phyloP scores from a whole-genome alignment of 352 stramenopile genomes.

The Ophiocytium majus region DNA sequence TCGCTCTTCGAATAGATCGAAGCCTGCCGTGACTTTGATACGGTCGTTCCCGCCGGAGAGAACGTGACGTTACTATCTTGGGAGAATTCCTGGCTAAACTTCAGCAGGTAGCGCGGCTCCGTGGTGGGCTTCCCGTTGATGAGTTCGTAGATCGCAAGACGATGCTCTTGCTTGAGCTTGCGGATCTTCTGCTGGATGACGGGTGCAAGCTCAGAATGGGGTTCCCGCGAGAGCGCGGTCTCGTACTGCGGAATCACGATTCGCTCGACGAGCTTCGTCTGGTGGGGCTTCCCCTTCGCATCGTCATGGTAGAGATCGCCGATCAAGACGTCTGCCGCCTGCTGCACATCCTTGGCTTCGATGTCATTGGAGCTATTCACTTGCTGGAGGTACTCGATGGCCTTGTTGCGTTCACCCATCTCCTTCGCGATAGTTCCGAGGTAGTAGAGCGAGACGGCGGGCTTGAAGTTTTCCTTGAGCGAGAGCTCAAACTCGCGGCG shows the following conservation, averaged over 20 bases:
- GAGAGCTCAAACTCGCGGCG: background rate
- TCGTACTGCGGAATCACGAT: background rate
- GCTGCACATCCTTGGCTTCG: background rate
- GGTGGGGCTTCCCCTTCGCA: background rate
- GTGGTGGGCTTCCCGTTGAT: background rate
- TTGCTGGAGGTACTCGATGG: background rate
- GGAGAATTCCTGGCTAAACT: background rate
- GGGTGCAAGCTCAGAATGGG: background rate
- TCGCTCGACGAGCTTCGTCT: background rate
- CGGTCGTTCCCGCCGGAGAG: background rate
- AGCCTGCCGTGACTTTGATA: background rate
- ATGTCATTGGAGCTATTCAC: background rate
- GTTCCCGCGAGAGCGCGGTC: background rate
- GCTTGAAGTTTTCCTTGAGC: background rate
- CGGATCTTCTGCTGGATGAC: background rate
- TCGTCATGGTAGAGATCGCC: background rate
- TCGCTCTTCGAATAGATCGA: background rate
- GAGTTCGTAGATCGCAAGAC: background rate
- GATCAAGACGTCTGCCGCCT: background rate
- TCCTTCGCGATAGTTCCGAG: background rate
- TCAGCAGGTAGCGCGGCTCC: background rate
- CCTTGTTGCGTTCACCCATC: background rate
- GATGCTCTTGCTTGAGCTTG: background rate
- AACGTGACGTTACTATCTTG: conserved; percentile 11
- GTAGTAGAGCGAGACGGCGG: background rate